Base-by-base conservation (phyloP, 371 early-diverging fungal species). In the Mortierella sp. region DNA sequence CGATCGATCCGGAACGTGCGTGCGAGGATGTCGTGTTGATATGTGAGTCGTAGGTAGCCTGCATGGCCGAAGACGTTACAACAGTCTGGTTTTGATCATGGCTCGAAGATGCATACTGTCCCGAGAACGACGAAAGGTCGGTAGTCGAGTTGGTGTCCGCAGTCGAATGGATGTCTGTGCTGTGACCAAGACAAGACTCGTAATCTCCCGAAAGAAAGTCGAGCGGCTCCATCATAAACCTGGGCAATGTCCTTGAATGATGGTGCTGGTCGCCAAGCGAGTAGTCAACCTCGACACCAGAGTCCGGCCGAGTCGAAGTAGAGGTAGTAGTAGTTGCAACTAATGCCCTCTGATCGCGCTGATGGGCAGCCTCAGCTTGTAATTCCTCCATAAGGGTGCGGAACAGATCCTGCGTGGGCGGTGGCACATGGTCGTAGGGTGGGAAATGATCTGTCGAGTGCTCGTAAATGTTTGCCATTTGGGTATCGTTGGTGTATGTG, bases 151-250 rank as follows among this genome's bases (percentile, higher is more conserved):
- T n/a, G 14, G 24, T 50, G 24, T 16, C 44, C 21, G 74, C 3
- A 26, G 28, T 55, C 0, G 53, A 50, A 24, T 74, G 51, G 4
- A 74, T 46, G 13, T 74, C 72, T 5, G 69, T 11, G 24, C 53
- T 72, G n/a, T 57, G 79, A 2, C 73, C 76, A 5, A 78, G 71
- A 46, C 76, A 82, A 53, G 82, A 76, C 28, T 78, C 79, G 44
- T 82, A 82, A 21, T 75, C 70, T 9, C 72, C 31, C 46, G 79
- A 70, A 10, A 82, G 74, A 67, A 82, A 78, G 59, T 82, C 82
- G 0, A 82, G 51, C 24, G 82, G 82, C 59, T 78, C 82, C 75
- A 78, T 82, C 82, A 82, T 82, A n/a, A 82, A 82, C 31, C 76
- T 54, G 4, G 82, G 82, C 43, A 82, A 26, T 0, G 75, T 13